These are phyloP conservation scores for Colletotrichum zoysiae DNA, from an alignment of 2,329 filamentous ascomycete species.

Conservation along the genomic window DNA sequence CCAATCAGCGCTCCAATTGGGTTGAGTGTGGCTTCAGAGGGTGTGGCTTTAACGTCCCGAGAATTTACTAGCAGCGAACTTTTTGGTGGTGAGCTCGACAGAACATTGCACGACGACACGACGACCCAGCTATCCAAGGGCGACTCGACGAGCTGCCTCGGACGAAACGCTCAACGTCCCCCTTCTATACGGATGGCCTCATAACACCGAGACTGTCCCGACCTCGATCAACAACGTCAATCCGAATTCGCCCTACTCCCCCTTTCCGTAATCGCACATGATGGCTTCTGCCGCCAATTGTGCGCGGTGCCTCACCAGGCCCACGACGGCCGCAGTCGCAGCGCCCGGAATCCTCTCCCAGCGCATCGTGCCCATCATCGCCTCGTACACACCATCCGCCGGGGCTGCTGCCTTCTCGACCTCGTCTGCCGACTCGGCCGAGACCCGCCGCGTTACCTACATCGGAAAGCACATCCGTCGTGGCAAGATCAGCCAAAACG, in stretches of 20 bases:
- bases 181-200: conserved; percentile 25
- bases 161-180: conserved; percentile 19
- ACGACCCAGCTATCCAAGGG: conserved; percentile 33
- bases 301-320: conserved; percentile 58
- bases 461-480: conserved; percentile 43
- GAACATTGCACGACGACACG: conserved; percentile 42
- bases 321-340: conserved; percentile 45
- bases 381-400: conserved; percentile 45
- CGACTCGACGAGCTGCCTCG: conserved; percentile 36
- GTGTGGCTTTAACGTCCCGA: conserved; percentile 35
- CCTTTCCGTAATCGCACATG: conserved; percentile 20
- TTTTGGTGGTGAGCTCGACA: conserved; percentile 32
- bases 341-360: conserved; percentile 46
- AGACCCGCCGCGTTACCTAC: conserved; percentile 36
- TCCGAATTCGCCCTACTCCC: conserved; percentile 27
- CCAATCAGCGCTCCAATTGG: conserved; percentile 38
- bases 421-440: conserved; percentile 47
- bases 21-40: background rate
- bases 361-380: conserved; percentile 50
- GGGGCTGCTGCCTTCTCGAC: conserved; percentile 58
- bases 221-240: conserved; percentile 41
- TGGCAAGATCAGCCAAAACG: conserved; percentile 42
- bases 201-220: conserved; percentile 6
- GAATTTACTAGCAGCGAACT: conserved; percentile 39
- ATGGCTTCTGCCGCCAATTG: conserved; percentile 57